phyloP scores from a whole-genome alignment of 106 monocot species.

The Phalaenopsis aphrodite region DNA sequence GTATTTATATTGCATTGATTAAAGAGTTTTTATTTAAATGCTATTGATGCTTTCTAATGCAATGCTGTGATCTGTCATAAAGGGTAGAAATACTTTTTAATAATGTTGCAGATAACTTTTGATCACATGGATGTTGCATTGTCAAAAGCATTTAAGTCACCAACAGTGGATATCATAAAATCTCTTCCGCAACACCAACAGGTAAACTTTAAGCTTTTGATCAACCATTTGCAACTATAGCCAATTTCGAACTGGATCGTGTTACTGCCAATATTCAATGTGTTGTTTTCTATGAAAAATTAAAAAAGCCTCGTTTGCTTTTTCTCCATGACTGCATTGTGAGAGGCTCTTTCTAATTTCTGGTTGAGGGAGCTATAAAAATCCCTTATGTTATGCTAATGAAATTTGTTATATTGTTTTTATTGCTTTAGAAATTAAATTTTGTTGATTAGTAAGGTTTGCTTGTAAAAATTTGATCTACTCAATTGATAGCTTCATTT shows the following conservation, averaged over 20 bases:
- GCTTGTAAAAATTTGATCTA: too few species aligned
- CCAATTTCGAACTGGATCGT: not conserved
- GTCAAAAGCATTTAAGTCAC: constrained; percentile 84
- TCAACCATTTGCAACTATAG: not conserved
- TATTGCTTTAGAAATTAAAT: too few species aligned
- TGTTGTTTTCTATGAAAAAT: not conserved
- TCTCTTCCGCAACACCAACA: constrained; percentile 94
- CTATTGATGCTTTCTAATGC: not conserved
- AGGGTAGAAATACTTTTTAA: constrained; percentile 4
- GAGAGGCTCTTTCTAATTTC: too few species aligned
- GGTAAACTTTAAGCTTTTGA: constrained; percentile 25
- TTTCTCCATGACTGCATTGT: too few species aligned
- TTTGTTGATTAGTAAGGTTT: too few species aligned
- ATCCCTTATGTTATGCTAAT: too few species aligned
- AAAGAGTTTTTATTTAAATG: not conserved
- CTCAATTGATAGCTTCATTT: too few species aligned
- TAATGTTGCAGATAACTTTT: constrained; percentile 61
- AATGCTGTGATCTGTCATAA: not conserved
- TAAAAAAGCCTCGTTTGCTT: not conserved
- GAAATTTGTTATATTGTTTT: too few species aligned
- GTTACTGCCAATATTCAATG: not conserved
- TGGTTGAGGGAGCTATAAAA: too few species aligned
- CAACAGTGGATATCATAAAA: constrained; percentile 59
- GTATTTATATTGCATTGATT: not conserved
- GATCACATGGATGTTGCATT: constrained; percentile 80